Percentiles rank a stretch among this genome's conserved stretches.
Evolutionary conservation across 768 basidiomycete species (phyloP).

Genomic region (Daedaleopsis nitida): DNA sequence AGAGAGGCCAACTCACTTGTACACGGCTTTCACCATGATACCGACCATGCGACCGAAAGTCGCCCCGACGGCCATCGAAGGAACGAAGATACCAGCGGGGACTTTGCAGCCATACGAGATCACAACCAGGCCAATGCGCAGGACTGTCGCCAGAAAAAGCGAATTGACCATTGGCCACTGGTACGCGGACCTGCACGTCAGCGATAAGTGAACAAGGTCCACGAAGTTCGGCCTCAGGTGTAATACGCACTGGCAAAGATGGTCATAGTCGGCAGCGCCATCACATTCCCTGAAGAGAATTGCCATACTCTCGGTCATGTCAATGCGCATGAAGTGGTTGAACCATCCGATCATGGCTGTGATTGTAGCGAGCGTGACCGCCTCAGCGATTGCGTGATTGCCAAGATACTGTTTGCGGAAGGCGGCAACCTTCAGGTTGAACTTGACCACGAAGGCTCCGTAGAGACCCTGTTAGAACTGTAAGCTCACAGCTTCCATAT

Average conservation of each 20-base stretch:
- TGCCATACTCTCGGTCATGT: constrained; percentile 97
- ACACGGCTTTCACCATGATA: constrained; percentile 92
- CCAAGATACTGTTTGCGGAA: constrained; percentile 91
- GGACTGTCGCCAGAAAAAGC: constrained; percentile 85
- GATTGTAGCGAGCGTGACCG: constrained; percentile 79
- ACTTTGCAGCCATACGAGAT: constrained; percentile 96
- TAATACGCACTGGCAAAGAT: constrained; percentile 87
- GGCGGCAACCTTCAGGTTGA: constrained; percentile 92
- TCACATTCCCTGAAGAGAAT: constrained; percentile 96
- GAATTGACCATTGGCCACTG: constrained; percentile 98
- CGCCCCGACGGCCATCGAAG: constrained; percentile 98
- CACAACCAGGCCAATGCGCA: constrained; percentile 84
- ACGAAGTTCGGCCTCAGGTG: no score
- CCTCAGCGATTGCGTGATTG: constrained; percentile 85
- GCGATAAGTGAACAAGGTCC: background rate
- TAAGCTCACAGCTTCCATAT: background rate
- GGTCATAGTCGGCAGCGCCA: constrained; percentile 86
- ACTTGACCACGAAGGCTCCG: constrained; percentile 95
- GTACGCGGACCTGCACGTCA: constrained; percentile 62
- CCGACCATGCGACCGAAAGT: constrained; percentile 97
- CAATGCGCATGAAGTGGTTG: constrained; percentile 92
- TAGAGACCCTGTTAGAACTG: constrained; percentile 75
- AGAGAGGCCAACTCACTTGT: constrained; percentile 52
- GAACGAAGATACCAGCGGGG: constrained; percentile 97
- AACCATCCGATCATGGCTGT: constrained; percentile 93